These are phyloP conservation scores for Lactarius indigo DNA, from an alignment of 768 basidiomycete species.

Conservation along the genomic window DNA sequence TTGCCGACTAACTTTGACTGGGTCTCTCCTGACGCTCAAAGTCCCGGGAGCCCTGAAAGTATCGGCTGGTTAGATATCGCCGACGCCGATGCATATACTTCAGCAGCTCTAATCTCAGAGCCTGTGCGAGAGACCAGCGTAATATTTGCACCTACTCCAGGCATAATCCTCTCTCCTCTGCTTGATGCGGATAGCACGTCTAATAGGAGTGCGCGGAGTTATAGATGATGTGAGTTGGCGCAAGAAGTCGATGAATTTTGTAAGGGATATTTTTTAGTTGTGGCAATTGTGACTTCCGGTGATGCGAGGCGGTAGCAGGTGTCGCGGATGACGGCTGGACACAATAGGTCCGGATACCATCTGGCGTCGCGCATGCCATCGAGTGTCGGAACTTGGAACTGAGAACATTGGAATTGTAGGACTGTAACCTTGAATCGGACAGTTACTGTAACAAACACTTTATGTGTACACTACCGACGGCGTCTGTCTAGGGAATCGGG, in stretches of 20 bases:
- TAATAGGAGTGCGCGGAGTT: not conserved
- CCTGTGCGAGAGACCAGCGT: not conserved
- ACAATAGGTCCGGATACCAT: not conserved
- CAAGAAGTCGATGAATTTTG: not conserved
- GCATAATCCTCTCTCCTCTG: constrained; percentile 33
- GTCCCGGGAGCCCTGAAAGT: not conserved
- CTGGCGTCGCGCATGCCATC: not conserved
- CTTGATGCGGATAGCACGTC: constrained; percentile 8
- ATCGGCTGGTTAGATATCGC: not conserved
- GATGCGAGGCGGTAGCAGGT: not conserved
- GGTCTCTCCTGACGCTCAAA: not conserved
- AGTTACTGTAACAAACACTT: not conserved
- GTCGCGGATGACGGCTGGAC: no score
- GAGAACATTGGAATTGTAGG: not conserved
- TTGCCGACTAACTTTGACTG: not conserved
- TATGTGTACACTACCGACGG: not conserved
- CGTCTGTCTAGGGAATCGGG: not conserved
- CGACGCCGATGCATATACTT: not conserved
- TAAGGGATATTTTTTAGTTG: constrained; percentile 7
- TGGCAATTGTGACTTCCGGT: not conserved
- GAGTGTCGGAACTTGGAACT: not conserved
- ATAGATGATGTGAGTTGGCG: not conserved
- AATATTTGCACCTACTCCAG: constrained; percentile 29
- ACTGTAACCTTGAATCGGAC: not conserved
- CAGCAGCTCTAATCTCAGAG: not conserved